Conservation (phyloP, 2,329 filamentous ascomycete genomes). For the Penicillium nordicum region DNA sequence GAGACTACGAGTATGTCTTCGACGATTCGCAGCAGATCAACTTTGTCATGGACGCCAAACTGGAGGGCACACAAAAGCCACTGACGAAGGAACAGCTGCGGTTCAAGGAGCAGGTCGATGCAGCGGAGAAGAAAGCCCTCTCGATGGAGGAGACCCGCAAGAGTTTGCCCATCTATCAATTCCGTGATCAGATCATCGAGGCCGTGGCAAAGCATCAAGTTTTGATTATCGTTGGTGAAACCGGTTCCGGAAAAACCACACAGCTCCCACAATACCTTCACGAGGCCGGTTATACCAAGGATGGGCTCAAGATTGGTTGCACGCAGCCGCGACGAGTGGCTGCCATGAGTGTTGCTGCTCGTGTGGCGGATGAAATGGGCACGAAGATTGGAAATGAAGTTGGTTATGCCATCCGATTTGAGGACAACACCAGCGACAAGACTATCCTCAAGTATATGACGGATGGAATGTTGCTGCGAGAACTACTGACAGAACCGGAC, state of each 20-base stretch:
- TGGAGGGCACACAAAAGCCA: slow-evolving; percentile 67
- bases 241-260: slow-evolving; percentile 92
- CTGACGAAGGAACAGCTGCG: slow-evolving; percentile 75
- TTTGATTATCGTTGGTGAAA: slow-evolving; percentile 89
- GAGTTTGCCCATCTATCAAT: slow-evolving; percentile 83
- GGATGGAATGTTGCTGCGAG: slow-evolving; percentile 87
- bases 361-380: slow-evolving; percentile 91
- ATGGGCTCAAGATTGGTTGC: slow-evolving; percentile 80
- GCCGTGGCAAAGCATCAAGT: slow-evolving; percentile 84
- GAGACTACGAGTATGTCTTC: slow-evolving; percentile 88
- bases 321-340: slow-evolving; percentile 94
- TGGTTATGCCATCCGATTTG: slow-evolving; percentile 91
- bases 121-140: slow-evolving; percentile 80
- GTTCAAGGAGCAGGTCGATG: slow-evolving; percentile 76
- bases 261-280: slow-evolving; percentile 92
- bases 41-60: slow-evolving; percentile 71
- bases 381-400: slow-evolving; percentile 88
- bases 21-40: slow-evolving; percentile 85
- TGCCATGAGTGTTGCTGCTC: slow-evolving; percentile 94
- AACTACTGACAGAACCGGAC: slow-evolving; percentile 85
- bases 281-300: slow-evolving; percentile 84
- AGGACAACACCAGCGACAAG: slow-evolving; percentile 86
- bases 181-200: slow-evolving; percentile 78
- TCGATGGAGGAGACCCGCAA: slow-evolving; percentile 90
- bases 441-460: slow-evolving; percentile 96